These are phyloP conservation scores for Omphalotus guepiniiformis DNA, from an alignment of 768 basidiomycete genomes.

Conservation along the genomic window DNA sequence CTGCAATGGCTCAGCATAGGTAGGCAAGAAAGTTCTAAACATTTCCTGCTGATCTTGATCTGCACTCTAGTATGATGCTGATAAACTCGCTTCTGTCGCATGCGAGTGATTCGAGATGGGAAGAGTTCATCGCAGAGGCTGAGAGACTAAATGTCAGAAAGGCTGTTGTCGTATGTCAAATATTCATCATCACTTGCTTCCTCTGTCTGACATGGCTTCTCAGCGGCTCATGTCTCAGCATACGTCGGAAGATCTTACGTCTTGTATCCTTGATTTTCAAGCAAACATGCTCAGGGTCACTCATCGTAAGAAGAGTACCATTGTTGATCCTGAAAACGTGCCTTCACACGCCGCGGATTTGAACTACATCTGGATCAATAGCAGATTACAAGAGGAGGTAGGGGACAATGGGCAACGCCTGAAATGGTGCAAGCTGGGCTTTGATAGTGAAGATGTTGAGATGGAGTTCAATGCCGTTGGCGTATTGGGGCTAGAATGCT, in stretches of 20 bases:
- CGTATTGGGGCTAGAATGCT: slow-evolving; percentile 75
- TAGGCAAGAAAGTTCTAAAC: slow-evolving; percentile 19
- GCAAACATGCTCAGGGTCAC: slow-evolving; percentile 77
- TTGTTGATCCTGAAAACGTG: slow-evolving; percentile 66
- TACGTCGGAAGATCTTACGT: slow-evolving; percentile 76
- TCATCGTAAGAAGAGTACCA: slow-evolving; percentile 75
- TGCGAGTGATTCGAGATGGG: slow-evolving; percentile 74
- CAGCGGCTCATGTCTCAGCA: slow-evolving; percentile 83
- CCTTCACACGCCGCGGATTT: slow-evolving; percentile 53
- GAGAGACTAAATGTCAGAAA: slow-evolving; percentile 76
- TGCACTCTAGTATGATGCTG: slow-evolving; percentile 67
- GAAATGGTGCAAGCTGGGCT: slow-evolving; percentile 80
- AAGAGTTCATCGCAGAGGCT: slow-evolving; percentile 70
- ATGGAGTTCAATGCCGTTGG: slow-evolving; percentile 79
- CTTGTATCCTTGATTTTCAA: slow-evolving; percentile 85
- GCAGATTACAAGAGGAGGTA: slow-evolving; percentile 49
- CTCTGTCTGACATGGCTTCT: slow-evolving; percentile 3
- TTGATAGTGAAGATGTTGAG: slow-evolving; percentile 67
- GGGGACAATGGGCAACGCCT: slow-evolving; percentile 45
- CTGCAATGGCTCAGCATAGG: slow-evolving; percentile 84
- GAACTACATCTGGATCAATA: slow-evolving; percentile 63
- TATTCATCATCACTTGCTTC: background rate
- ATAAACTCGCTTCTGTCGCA: slow-evolving; percentile 83
- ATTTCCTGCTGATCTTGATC: slow-evolving; percentile 4
- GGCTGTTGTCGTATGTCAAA: slow-evolving; percentile 67